Percentiles rank a stretch among this genome's conserved stretches.
Conservation (phyloP, 768 basidiomycete species). For the Boletus rubroflammeus region DNA sequence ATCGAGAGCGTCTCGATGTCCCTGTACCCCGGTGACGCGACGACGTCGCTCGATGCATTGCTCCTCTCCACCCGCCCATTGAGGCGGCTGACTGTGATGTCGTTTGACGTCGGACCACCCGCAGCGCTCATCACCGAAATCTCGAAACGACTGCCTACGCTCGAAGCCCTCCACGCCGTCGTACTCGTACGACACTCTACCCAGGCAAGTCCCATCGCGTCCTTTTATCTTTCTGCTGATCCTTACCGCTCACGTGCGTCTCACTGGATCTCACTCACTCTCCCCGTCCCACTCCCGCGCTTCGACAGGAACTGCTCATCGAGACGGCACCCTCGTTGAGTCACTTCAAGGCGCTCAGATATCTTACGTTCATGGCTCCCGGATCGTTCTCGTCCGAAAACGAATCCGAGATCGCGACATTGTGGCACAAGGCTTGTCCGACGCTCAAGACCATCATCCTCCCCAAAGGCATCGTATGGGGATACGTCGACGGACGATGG, state of each 20-base stretch:
- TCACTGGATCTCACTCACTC: too few species aligned
- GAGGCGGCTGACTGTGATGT: slow-evolving; percentile 53
- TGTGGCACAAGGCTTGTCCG: slow-evolving; percentile 57
- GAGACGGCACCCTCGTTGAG: slow-evolving; percentile 38
- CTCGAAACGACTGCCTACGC: slow-evolving; percentile 40
- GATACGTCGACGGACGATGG: slow-evolving; percentile 30
- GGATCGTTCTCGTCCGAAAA: slow-evolving; percentile 26
- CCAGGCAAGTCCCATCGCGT: slow-evolving; percentile 35
- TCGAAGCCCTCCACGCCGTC: slow-evolving; percentile 63
- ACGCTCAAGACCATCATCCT: slow-evolving; percentile 63
- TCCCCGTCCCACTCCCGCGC: too few species aligned
- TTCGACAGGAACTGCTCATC: slow-evolving; percentile 39
- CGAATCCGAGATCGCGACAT: slow-evolving; percentile 49
- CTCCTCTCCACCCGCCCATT: slow-evolving; percentile 37
- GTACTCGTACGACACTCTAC: slow-evolving; percentile 48
- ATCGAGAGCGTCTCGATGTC: slow-evolving; percentile 51
- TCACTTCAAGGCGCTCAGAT: slow-evolving; percentile 43
- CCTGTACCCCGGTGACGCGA: slow-evolving; percentile 41
- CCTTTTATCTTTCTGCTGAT: background rate
- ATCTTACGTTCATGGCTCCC: slow-evolving; percentile 60
- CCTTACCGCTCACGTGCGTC: background rate
- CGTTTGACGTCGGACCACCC: slow-evolving; percentile 49
- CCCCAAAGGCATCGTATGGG: slow-evolving; percentile 63
- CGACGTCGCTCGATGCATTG: slow-evolving; percentile 44
- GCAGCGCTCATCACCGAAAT: slow-evolving; percentile 45